These are phyloP conservation scores for Diutina neorugosa DNA, from an alignment of 1,139 yeast species.

Conservation along the genomic window DNA sequence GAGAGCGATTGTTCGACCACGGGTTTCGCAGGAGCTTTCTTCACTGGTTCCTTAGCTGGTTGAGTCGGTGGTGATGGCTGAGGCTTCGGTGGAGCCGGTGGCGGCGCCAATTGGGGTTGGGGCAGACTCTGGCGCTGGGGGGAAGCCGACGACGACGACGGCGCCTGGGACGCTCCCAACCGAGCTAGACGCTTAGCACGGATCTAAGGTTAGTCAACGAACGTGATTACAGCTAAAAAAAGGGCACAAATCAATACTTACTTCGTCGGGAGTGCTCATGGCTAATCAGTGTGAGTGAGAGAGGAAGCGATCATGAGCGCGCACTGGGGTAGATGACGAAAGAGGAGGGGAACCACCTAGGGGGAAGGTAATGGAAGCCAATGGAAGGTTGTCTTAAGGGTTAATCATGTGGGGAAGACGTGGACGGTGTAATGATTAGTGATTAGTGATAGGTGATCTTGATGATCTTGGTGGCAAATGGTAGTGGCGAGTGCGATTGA, in stretches of 20 bases:
- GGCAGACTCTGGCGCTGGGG: slow-evolving; percentile 5
- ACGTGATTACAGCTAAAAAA: too few relatives aligned
- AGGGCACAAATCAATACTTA: too few relatives aligned
- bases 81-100: slow-evolving; percentile 5
- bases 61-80: slow-evolving; percentile 4
- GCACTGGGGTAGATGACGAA: too few relatives aligned
- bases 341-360: too few relatives aligned
- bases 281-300: not conserved
- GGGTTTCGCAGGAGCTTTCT: not conserved
- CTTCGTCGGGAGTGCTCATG: slow-evolving; percentile 4
- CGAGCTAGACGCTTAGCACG: slow-evolving; percentile 49
- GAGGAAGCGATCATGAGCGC: not conserved
- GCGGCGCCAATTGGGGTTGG: slow-evolving; percentile 6
- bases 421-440: too few relatives aligned
- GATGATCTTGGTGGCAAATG: too few relatives aligned
- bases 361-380: too few relatives aligned
- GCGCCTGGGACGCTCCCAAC: slow-evolving; percentile 18
- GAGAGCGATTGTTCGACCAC: not conserved
- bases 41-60: not conserved
- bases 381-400: too few relatives aligned
- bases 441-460: too few relatives aligned
- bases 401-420: too few relatives aligned
- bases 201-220: slow-evolving; percentile 18
- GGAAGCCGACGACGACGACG: slow-evolving; percentile 3
- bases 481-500: too few relatives aligned